Evolutionary conservation across 2,329 filamentous ascomycete species (phyloP), one percentile per base, ranked within the genome.

Genomic region (Lasiodiplodia sp.): DNA sequence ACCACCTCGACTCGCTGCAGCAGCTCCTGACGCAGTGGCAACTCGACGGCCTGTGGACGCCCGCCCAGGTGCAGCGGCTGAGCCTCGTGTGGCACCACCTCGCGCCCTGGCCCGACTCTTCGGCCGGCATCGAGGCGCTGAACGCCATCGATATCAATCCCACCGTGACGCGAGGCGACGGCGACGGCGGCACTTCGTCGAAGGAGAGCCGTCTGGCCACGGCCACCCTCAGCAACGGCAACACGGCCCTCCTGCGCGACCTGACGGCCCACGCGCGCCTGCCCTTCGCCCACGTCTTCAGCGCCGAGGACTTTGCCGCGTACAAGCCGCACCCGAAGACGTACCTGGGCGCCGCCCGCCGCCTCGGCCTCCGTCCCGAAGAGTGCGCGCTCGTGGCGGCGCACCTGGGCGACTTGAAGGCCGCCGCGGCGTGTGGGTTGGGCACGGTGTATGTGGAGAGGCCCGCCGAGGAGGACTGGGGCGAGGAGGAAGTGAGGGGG

Each of bases 381-480:
- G 84, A 94, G 74, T 90, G 92, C 68, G 91, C 88, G 23, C 88
- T 96, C 87, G 91, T 96, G 23, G 92, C 93, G 18, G 89, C 92
- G 47, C 92, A 95, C 79, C 80, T 95, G 69, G 78, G 75, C 6
- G 92, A 95, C 78, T 79, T 96, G 67, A 81, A 87, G 70, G 90
- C 86, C 0, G 92, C 92, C 4, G 88, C 88, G 73, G 76, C 74
- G 2, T 85, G 83, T 69, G 92, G 92, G 0, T 80, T 94, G 70
- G 84, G 86, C 73, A 92, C 91, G 0, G 84, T 96, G 2, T 96
- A 94, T 76, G 87, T 96, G 2, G 91, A 92, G 80, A 83, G 92
- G 69, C 77, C 79, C 3, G 72, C 78, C 53, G 92, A 96, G 79
- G 92, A 94, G 78, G 83, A 81, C 7, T 90, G 87, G 87, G 73